phyloP scores from a whole-genome alignment of 345 rosid genomes.

The Populus deltoides region DNA sequence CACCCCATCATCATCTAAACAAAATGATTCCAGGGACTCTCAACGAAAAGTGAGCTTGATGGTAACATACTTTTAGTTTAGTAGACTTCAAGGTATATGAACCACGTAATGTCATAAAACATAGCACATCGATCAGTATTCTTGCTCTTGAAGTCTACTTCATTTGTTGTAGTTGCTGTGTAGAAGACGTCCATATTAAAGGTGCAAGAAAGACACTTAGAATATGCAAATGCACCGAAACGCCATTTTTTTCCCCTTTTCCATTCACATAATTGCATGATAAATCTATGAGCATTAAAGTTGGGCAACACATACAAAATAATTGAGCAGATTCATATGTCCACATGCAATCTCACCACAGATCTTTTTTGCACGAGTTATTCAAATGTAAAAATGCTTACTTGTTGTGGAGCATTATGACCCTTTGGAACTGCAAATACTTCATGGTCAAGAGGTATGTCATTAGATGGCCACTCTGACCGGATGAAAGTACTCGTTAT shows the following conservation, averaged over 20 bases:
- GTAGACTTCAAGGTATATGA: neutral
- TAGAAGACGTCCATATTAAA: neutral
- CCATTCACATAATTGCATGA: neutral
- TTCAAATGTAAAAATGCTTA: constrained; percentile 19
- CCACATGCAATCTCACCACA: neutral
- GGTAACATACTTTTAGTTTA: neutral
- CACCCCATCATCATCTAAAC: neutral
- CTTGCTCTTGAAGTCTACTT: neutral
- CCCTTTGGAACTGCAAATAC: constrained; percentile 75
- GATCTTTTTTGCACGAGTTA: neutral
- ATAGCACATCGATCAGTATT: neutral
- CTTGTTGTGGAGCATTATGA: constrained; percentile 88
- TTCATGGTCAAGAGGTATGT: constrained; percentile 72
- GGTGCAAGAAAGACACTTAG: neutral
- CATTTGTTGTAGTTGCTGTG: neutral
- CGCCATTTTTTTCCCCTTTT: too few species aligned
- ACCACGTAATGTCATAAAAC: neutral
- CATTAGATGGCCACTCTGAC: constrained; percentile 80
- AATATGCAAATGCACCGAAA: neutral
- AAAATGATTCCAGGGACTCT: neutral
- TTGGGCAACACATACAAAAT: neutral
- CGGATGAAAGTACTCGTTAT: constrained; percentile 64
- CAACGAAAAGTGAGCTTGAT: neutral
- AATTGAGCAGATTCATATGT: neutral
- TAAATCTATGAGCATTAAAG: neutral